Evolutionary conservation across 257 asterid species (phyloP).

Genomic region (Forsythia suspensa): DNA sequence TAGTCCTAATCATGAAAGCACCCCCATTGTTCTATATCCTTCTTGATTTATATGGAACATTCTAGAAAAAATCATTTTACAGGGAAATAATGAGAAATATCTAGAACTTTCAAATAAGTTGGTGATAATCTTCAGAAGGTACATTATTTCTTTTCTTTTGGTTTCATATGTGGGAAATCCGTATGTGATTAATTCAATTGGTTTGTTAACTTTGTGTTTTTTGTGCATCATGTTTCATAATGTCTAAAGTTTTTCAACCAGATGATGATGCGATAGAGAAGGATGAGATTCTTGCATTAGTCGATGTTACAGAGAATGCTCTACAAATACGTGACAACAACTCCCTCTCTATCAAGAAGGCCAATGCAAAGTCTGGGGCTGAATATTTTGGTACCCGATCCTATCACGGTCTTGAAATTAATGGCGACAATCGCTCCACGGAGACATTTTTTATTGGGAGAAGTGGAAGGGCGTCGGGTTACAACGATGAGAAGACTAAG

Average conservation of each 20-base stretch:
- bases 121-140: too few relatives aligned
- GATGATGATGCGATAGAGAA: slow-evolving; percentile 49
- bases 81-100: too few relatives aligned
- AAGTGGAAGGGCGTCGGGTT: slow-evolving; percentile 89
- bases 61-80: too few relatives aligned
- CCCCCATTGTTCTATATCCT: too few relatives aligned
- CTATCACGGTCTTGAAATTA: slow-evolving; percentile 78
- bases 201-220: neutral
- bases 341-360: slow-evolving; percentile 30
- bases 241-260: slow-evolving; percentile 19
- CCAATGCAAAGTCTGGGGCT: slow-evolving; percentile 72
- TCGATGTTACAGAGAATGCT: slow-evolving; percentile 75
- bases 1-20: too few relatives aligned
- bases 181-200: too few relatives aligned
- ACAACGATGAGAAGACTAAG: slow-evolving; percentile 45
- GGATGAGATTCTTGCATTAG: slow-evolving; percentile 64
- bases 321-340: slow-evolving; percentile 57
- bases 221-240: neutral
- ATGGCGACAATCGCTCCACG: slow-evolving; percentile 31
- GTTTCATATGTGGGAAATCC: too few relatives aligned
- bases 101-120: too few relatives aligned
- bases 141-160: too few relatives aligned
- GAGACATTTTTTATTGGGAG: slow-evolving; percentile 66
- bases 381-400: slow-evolving; percentile 80
- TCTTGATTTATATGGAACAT: too few relatives aligned